Evolutionary conservation across 1,284 basidiomycete genomes (phyloP), one percentile per base, ranked within the genome.

Genomic region (Trametes hirsuta): DNA sequence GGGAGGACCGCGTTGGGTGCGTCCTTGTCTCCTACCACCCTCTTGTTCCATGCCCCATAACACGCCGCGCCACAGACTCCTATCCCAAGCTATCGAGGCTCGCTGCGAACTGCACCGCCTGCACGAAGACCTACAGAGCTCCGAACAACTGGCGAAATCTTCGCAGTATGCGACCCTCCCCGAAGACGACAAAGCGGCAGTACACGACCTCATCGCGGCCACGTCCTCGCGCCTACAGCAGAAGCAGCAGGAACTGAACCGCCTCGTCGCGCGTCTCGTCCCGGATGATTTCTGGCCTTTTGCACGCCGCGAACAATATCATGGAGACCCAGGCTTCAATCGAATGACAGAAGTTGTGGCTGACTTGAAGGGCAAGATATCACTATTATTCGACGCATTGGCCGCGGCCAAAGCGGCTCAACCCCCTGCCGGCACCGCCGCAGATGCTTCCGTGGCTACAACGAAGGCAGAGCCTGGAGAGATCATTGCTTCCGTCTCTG

Each of bases 281-380:
- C 75, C 76, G 9, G 60, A 69, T 6, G 71, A 77, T 35, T 78
- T 74, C 65, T 81, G 80, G 78, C 78, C 78, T 1, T 63, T 74
- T n/a, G 55, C 65, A 3, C 70, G 69, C 14, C 66, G 18, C 3
- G 61, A 52, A 0, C 41, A 55, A 4, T 36, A 45, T 14, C 57
- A 55, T 11, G 63, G 71, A 15, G 60, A 65, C 52, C 69, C 67
- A 5, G 53, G 50, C 6, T 63, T 51, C 24, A 57, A 54, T n/a
- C 68, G 69, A 15, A 66, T 72, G 35, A 70, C 69, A 12, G 65
- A 64, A 21, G 69, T 71, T 15, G 62, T 74, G 30, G 63, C 71
- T 14, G 68, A 74, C 15, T 57, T 78, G 41, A 68, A 68, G 54
- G 53, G 57, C 41, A 65, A 61, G 9, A 67, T 72, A 30, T 15